phyloP scores from a whole-genome alignment of 73 alveolate species.

The Symbiodinium pilosum region DNA sequence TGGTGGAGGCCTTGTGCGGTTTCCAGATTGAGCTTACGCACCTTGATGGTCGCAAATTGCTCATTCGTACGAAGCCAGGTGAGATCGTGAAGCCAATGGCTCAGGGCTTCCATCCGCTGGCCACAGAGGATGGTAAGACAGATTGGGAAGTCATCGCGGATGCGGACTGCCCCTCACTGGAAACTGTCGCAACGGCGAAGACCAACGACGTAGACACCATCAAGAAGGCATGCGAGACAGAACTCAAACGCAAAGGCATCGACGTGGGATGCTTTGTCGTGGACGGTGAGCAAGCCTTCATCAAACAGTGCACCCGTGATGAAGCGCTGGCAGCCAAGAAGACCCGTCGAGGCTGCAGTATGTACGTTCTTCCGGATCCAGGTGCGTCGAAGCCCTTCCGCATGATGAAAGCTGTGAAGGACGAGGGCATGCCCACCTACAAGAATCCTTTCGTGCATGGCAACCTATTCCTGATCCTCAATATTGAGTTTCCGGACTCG shows the following conservation, averaged over 20 bases:
- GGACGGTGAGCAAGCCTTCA: conserved; percentile 86
- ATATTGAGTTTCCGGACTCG: conserved; percentile 66
- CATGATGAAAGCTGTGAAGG: conserved; percentile 95
- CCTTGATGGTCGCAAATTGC: conserved; percentile 96
- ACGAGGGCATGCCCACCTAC: conserved; percentile 97
- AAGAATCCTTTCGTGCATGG: conserved; percentile 96
- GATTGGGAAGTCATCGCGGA: conserved; percentile 92
- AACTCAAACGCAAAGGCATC: conserved; percentile 94
- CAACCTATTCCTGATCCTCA: conserved; percentile 96
- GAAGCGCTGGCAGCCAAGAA: conserved; percentile 95
- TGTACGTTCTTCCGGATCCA: conserved; percentile 78
- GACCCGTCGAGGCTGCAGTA: conserved; percentile 83
- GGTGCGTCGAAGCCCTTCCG: conserved; percentile 83
- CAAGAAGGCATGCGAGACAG: conserved; percentile 94
- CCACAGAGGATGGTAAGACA: conserved; percentile 57
- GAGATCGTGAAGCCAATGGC: conserved; percentile 93
- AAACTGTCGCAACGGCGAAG: conserved; percentile 91
- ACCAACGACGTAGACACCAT: conserved; percentile 88
- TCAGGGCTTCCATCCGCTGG: conserved; percentile 93
- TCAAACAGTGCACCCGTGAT: conserved; percentile 95
- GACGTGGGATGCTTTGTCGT: conserved; percentile 94
- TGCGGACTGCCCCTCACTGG: conserved; percentile 80
- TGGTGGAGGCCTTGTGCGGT: conserved; percentile 97
- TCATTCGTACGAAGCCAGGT: conserved; percentile 95
- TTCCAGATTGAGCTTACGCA: conserved; percentile 96